These are phyloP conservation scores for Cladophialophora exuberans DNA, from an alignment of 2,329 filamentous ascomycete genomes.

Conservation along the genomic window DNA sequence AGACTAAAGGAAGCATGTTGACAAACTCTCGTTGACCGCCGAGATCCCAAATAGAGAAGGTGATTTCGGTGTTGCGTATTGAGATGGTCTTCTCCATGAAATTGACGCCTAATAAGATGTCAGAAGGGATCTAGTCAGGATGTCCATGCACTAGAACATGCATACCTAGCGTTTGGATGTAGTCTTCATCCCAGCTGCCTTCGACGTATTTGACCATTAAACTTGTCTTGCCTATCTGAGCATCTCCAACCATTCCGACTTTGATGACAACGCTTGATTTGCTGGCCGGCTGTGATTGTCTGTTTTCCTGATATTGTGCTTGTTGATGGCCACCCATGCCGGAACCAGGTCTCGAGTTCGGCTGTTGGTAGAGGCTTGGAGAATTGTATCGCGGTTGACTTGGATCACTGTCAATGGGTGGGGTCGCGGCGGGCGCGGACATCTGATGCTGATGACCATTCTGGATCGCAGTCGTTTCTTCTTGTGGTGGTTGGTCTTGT, in stretches of 20 bases:
- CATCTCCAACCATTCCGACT: slow-evolving; percentile 98
- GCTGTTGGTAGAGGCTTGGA: slow-evolving; percentile 46
- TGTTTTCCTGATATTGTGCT: slow-evolving; percentile 50
- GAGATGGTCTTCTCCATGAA: slow-evolving; percentile 99
- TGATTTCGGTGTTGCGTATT: slow-evolving; percentile 98
- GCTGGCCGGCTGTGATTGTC: slow-evolving; percentile 40
- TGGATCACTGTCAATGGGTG: slow-evolving; percentile 52
- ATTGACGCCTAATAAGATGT: slow-evolving; percentile 73
- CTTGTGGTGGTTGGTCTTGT: slow-evolving; percentile 25
- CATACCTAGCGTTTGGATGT: slow-evolving; percentile 91
- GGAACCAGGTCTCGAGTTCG: slow-evolving; percentile 54
- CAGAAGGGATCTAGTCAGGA: not conserved
- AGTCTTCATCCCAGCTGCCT: slow-evolving; percentile 99
- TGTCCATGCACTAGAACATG: not conserved
- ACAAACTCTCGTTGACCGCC: slow-evolving; percentile 98
- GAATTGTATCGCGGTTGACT: slow-evolving; percentile 45
- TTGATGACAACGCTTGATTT: slow-evolving; percentile 88
- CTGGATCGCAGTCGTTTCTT: slow-evolving; percentile 25
- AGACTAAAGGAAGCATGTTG: slow-evolving; percentile 99
- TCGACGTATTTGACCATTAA: slow-evolving; percentile 99
- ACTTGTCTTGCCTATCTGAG: slow-evolving; percentile 98
- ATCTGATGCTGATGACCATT: slow-evolving; percentile 37
- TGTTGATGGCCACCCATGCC: slow-evolving; percentile 51
- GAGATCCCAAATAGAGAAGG: slow-evolving; percentile 98
- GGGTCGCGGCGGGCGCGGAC: slow-evolving; percentile 49